Percentiles rank a stretch among this genome's conserved stretches.
These are phyloP conservation scores for Annona squamosa DNA, from an alignment of 164 flowering plant species.

Conservation along the genomic window DNA sequence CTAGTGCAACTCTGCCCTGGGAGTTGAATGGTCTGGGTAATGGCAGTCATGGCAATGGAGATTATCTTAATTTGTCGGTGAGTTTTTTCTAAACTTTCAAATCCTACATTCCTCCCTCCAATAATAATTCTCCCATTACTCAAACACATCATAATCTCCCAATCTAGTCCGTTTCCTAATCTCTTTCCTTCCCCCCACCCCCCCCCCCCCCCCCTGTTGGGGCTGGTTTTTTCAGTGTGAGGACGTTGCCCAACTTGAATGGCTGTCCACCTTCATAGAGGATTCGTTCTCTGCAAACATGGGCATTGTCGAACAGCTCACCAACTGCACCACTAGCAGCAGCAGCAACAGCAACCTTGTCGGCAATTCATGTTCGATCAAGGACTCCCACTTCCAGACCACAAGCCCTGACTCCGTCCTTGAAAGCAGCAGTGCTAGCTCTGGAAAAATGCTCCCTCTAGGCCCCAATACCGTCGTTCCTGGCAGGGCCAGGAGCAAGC, in stretches of 20 bases:
- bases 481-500: slow-evolving; percentile 79
- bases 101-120: neutral
- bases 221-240: slow-evolving; percentile 44
- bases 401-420: slow-evolving; percentile 83
- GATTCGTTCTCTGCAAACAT: slow-evolving; percentile 64
- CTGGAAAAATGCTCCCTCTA: slow-evolving; percentile 29
- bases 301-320: slow-evolving; percentile 27
- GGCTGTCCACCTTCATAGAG: slow-evolving; percentile 82
- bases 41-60: neutral
- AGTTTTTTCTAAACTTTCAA: neutral
- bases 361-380: neutral
- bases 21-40: neutral
- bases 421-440: slow-evolving; percentile 64
- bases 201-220: too few species aligned
- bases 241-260: slow-evolving; percentile 76
- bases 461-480: slow-evolving; percentile 29
- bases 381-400: slow-evolving; percentile 35
- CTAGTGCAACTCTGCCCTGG: neutral
- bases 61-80: neutral
- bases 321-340: slow-evolving; percentile 4
- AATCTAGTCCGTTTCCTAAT: neutral
- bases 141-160: neutral
- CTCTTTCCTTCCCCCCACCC: neutral
- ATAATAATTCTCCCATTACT: neutral
- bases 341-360: neutral